These are phyloP conservation scores for Ammopiptanthus mongolicus DNA, from an alignment of 306 rosid genomes.

Conservation along the genomic window DNA sequence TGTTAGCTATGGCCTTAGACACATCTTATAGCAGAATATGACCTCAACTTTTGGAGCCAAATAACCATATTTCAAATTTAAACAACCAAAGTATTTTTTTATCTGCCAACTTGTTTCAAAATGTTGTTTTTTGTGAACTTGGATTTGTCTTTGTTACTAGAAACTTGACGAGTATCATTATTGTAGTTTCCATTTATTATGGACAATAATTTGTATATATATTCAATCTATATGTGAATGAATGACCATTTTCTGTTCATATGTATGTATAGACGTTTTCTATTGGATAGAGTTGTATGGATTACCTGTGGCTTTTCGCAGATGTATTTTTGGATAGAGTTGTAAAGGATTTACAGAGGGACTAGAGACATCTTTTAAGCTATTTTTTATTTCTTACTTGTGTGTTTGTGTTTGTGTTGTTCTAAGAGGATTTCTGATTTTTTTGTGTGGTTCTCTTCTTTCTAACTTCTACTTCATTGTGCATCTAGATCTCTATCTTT, in stretches of 20 bases:
- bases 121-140: not conserved
- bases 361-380: not conserved
- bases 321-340: not conserved
- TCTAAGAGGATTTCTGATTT: not conserved
- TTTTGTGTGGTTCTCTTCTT: not conserved
- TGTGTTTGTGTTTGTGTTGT: not conserved
- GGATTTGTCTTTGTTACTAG: not conserved
- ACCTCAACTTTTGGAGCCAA: not conserved
- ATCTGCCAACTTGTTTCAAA: not conserved
- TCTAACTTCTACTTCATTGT: conserved; percentile 27
- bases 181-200: not conserved
- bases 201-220: not conserved
- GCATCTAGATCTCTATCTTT: conserved; percentile 74
- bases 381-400: not conserved
- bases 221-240: not conserved
- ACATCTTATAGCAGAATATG: not conserved
- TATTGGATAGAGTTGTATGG: not conserved
- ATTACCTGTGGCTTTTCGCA: not conserved
- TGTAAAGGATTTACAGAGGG: not conserved
- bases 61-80: not conserved
- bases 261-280: not conserved
- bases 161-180: not conserved
- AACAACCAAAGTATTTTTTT: not conserved
- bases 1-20: not conserved
- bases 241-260: not conserved